Evolutionary conservation across 352 stramenopile species (phyloP).

Genomic region (Pythium aphanidermatum): DNA sequence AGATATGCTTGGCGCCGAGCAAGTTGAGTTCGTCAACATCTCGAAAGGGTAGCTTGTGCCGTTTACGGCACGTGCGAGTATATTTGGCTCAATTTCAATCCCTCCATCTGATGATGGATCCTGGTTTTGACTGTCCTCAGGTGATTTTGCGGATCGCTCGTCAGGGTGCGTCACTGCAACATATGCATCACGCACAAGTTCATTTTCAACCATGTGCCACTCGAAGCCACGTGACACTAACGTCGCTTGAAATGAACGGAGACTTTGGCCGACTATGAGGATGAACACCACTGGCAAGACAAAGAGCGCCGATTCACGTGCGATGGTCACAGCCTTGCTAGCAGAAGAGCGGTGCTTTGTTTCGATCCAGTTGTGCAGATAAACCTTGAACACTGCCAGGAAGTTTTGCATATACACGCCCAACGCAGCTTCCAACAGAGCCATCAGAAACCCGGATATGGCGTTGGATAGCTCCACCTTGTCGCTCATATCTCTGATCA

Average conservation of each 20-base stretch:
- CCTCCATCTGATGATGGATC: no score
- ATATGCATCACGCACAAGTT: constrained; percentile 29
- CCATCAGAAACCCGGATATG: no score
- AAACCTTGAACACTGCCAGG: constrained; percentile 35
- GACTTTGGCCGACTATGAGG: constrained; percentile 36
- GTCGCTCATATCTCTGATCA: no score
- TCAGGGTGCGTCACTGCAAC: no score
- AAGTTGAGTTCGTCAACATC: constrained; percentile 26
- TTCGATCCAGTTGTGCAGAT: constrained; percentile 33
- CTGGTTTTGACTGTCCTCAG: no score
- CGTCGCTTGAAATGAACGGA: constrained; percentile 33
- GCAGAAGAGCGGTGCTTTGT: constrained; percentile 23
- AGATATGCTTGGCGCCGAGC: constrained; percentile 10
- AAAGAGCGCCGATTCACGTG: constrained; percentile 14
- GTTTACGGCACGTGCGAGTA: constrained; percentile 33
- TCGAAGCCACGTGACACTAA: constrained; percentile 39
- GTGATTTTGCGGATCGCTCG: no score
- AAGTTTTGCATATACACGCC: no score
- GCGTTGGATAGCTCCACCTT: no score
- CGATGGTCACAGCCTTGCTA: constrained; percentile 5
- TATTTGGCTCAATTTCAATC: neutral
- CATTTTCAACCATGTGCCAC: constrained; percentile 27
- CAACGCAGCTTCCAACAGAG: no score
- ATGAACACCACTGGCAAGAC: constrained; percentile 36
- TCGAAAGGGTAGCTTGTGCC: constrained; percentile 24